Percentiles rank a stretch among this genome's conserved stretches.
Conservation (phyloP, 75 land plant genomes). For the Azolla pinnata region DNA sequence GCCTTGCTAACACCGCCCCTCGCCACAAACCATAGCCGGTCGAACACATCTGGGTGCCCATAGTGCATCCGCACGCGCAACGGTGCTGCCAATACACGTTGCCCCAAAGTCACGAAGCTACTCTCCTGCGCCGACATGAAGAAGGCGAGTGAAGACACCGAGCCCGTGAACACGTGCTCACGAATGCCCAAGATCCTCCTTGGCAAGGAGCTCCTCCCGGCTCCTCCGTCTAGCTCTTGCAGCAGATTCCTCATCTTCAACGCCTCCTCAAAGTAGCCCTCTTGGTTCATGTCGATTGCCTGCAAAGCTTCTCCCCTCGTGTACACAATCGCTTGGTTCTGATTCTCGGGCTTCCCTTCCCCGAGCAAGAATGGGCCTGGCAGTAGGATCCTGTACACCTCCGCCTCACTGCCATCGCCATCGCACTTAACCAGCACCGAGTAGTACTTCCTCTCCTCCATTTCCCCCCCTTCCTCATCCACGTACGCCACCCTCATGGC, state of each 20-base stretch:
- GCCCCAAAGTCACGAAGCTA: slow-evolving; percentile 78
- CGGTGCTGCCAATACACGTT: slow-evolving; percentile 64
- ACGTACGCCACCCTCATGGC: slow-evolving; percentile 26
- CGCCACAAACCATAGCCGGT: slow-evolving; percentile 71
- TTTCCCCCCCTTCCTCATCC: slow-evolving; percentile 4
- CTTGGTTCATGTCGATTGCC: slow-evolving; percentile 96
- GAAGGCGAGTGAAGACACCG: slow-evolving; percentile 76
- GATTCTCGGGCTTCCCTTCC: slow-evolving; percentile 89
- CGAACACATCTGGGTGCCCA: slow-evolving; percentile 96
- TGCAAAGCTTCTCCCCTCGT: slow-evolving; percentile 84
- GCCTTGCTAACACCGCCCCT: slow-evolving; percentile 94
- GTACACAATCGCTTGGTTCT: slow-evolving; percentile 81
- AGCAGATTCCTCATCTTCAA: slow-evolving; percentile 93
- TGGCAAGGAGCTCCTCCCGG: slow-evolving; percentile 51
- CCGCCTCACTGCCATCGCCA: slow-evolving; percentile 24
- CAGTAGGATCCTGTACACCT: slow-evolving; percentile 67
- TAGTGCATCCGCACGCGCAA: slow-evolving; percentile 91
- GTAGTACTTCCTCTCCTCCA: slow-evolving; percentile 7
- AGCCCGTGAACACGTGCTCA: slow-evolving; percentile 93
- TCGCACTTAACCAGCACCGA: slow-evolving; percentile 34
- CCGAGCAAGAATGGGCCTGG: slow-evolving; percentile 72
- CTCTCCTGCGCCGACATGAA: slow-evolving; percentile 82
- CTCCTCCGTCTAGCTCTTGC: slow-evolving; percentile 58
- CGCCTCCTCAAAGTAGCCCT: slow-evolving; percentile 92
- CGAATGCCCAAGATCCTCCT: slow-evolving; percentile 75